Evolutionary conservation across 129 eudicot genomes (phyloP).

Genomic region (Flaveria ramosissima): DNA sequence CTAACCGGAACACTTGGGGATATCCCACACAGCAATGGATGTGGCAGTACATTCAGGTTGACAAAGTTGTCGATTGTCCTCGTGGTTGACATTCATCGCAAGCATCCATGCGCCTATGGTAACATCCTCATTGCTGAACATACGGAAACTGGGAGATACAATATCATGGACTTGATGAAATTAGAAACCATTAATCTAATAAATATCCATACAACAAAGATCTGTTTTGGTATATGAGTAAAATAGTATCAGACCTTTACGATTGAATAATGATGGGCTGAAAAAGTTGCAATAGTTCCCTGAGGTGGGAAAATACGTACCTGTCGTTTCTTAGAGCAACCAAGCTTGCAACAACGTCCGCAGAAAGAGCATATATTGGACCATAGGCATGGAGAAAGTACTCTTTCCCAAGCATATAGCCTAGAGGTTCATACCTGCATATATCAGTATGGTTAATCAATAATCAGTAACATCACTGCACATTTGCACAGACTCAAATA

Average conservation of each 20-base stretch:
- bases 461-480: background rate
- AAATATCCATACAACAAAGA: background rate
- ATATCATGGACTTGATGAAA: slow-evolving; percentile 5
- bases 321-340: slow-evolving; percentile 59
- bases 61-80: slow-evolving; percentile 60
- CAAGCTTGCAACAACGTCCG: slow-evolving; percentile 64
- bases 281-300: background rate
- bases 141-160: slow-evolving; percentile 54
- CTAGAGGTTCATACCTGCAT: slow-evolving; percentile 90
- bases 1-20: slow-evolving; percentile 75
- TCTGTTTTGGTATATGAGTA: background rate
- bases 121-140: slow-evolving; percentile 76
- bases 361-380: slow-evolving; percentile 88
- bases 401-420: slow-evolving; percentile 76
- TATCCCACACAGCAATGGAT: slow-evolving; percentile 75
- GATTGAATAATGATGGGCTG: background rate
- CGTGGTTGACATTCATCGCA: slow-evolving; percentile 70
- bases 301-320: slow-evolving; percentile 30
- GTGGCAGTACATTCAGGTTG: slow-evolving; percentile 60
- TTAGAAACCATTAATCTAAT: background rate
- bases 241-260: background rate
- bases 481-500: background rate
- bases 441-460: slow-evolving; percentile 4
- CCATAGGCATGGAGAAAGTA: slow-evolving; percentile 99
- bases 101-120: slow-evolving; percentile 82